Conservation (phyloP, 306 rosid species). For the Albizia julibrissin region DNA sequence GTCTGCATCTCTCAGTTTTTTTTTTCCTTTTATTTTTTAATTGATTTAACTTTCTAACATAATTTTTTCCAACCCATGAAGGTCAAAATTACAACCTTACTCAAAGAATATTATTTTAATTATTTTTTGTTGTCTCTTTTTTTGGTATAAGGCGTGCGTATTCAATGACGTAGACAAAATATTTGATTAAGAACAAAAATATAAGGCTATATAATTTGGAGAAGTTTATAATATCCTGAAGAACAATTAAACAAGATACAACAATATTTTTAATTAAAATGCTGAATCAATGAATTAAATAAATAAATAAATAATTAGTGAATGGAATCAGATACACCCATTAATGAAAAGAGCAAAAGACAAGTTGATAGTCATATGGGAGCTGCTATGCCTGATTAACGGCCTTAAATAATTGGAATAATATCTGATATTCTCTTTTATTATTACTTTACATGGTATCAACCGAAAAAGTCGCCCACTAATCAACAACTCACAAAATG, state of each 20-base stretch:
- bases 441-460: constrained; percentile 36
- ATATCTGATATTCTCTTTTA: constrained; percentile 19
- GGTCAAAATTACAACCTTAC: too few relatives aligned
- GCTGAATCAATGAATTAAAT: neutral
- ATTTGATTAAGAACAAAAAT: neutral
- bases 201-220: neutral
- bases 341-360: constrained; percentile 23
- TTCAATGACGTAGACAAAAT: neutral
- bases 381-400: constrained; percentile 19
- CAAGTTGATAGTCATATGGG: constrained; percentile 32
- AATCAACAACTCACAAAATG: neutral
- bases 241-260: neutral
- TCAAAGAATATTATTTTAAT: too few relatives aligned
- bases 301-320: neutral
- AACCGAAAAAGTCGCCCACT: constrained; percentile 32
- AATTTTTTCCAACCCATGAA: too few relatives aligned
- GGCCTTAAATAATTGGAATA: constrained; percentile 24
- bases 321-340: constrained; percentile 50
- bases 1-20: constrained; percentile 13
- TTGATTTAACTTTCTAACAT: too few relatives aligned
- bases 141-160: neutral
- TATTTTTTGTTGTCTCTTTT: neutral
- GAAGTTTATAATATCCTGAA: neutral
- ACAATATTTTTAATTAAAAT: neutral
- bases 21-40: too few relatives aligned